Percentiles rank a stretch among this genome's conserved stretches.
phyloP scores from a whole-genome alignment of 83 land plant genomes.

The Picea abies region DNA sequence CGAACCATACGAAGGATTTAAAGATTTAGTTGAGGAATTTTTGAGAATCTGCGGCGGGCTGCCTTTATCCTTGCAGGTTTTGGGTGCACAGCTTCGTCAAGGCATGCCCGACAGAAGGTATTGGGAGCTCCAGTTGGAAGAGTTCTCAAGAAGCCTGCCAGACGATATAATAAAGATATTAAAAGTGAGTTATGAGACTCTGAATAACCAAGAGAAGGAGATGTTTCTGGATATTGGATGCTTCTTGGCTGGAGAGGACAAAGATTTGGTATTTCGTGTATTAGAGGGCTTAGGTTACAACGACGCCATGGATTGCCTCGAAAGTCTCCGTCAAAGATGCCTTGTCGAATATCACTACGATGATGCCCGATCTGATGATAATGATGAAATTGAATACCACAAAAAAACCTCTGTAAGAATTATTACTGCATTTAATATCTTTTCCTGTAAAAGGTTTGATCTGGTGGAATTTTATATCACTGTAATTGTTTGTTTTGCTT shows the following conservation, averaged over 20 bases:
- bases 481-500: too few relatives aligned
- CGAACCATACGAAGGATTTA: not conserved
- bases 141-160: not conserved
- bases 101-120: not conserved
- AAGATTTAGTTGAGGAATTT: not conserved
- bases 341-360: not conserved
- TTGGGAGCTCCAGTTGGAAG: not conserved
- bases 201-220: not conserved
- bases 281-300: not conserved
- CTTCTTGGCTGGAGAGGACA: not conserved
- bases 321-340: not conserved
- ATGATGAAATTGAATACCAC: too few relatives aligned
- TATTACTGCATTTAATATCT: too few relatives aligned
- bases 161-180: not conserved
- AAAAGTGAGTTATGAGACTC: not conserved
- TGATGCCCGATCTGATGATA: too few relatives aligned
- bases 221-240: not conserved
- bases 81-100: not conserved
- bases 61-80: not conserved
- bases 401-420: too few relatives aligned
- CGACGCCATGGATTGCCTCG: not conserved
- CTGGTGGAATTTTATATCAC: too few relatives aligned
- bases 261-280: not conserved
- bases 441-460: too few relatives aligned
- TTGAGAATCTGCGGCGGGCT: not conserved